These are phyloP conservation scores for Nicotiana sylvestris DNA, from an alignment of 257 asterid genomes.

Conservation along the genomic window DNA sequence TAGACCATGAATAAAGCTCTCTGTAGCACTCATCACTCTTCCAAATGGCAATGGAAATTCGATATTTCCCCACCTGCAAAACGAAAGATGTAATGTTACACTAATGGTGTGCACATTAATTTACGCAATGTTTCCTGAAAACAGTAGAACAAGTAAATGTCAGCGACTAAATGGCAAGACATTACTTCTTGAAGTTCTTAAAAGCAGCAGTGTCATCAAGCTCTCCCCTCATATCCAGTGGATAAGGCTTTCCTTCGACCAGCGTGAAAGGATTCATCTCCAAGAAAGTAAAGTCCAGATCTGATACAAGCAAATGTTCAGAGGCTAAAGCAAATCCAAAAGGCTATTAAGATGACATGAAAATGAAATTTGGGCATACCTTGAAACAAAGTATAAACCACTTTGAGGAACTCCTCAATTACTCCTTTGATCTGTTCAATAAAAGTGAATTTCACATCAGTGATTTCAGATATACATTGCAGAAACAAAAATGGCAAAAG, in stretches of 20 bases:
- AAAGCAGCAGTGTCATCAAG: slow-evolving; percentile 94
- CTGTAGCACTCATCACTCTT: slow-evolving; percentile 81
- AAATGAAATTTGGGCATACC: slow-evolving; percentile 30
- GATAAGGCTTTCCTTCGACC: slow-evolving; percentile 86
- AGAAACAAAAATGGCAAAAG: not conserved
- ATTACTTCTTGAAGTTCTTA: slow-evolving; percentile 87
- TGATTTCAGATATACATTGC: not conserved
- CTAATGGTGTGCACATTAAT: slow-evolving; percentile 53
- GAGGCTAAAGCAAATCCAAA: not conserved
- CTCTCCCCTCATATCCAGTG: slow-evolving; percentile 96
- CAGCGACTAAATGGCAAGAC: not conserved
- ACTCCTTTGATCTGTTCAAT: slow-evolving; percentile 58
- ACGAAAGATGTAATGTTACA: slow-evolving; percentile 43
- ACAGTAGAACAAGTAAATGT: not conserved
- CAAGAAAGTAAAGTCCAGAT: slow-evolving; percentile 89
- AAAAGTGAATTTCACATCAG: slow-evolving; percentile 10
- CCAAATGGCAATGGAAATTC: slow-evolving; percentile 92
- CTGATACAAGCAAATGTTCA: slow-evolving; percentile 22
- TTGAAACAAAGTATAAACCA: slow-evolving; percentile 45
- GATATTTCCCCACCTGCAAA: slow-evolving; percentile 76
- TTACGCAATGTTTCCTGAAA: slow-evolving; percentile 47
- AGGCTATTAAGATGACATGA: not conserved
- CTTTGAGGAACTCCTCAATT: slow-evolving; percentile 72
- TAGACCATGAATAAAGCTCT: slow-evolving; percentile 73
- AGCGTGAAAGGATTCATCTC: slow-evolving; percentile 95